phyloP scores from a whole-genome alignment of 352 stramenopile species.

The Globisporangium paddicum region DNA sequence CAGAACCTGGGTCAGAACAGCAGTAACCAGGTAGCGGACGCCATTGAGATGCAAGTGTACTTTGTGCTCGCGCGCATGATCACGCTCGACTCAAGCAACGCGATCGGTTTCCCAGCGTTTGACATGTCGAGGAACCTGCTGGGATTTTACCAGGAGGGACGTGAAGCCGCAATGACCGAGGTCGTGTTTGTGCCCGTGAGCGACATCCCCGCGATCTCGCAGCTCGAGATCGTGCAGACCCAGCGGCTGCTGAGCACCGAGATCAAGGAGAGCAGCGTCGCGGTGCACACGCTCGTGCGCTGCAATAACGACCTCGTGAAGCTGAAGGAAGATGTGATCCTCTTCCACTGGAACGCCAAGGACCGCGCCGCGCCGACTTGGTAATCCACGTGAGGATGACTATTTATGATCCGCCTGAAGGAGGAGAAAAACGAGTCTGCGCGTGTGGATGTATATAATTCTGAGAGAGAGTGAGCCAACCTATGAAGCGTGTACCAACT shows the following conservation, averaged over 20 bases:
- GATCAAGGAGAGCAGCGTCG: conserved; percentile 67
- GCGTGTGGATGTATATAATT: not conserved
- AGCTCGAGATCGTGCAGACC: conserved; percentile 62
- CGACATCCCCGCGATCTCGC: conserved; percentile 69
- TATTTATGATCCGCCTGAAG: conserved; percentile 1
- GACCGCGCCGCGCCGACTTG: conserved; percentile 40
- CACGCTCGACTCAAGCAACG: conserved; percentile 59
- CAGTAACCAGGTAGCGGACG: conserved; percentile 46
- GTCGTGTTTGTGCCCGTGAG: conserved; percentile 77
- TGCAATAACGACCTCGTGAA: conserved; percentile 84
- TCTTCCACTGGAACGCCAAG: conserved; percentile 84
- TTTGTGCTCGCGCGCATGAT: conserved; percentile 78
- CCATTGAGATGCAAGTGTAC: conserved; percentile 80
- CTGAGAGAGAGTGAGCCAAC: not conserved
- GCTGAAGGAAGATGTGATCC: conserved; percentile 81
- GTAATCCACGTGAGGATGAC: conserved; percentile 14
- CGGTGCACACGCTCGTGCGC: conserved; percentile 59
- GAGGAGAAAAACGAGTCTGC: not conserved
- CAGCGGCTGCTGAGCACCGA: conserved; percentile 61
- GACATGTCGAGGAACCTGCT: conserved; percentile 64
- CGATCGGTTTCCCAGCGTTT: conserved; percentile 77
- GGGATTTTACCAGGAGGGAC: conserved; percentile 77
- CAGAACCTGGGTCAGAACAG: conserved; percentile 39
- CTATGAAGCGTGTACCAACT: not conserved
- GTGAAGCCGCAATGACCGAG: conserved; percentile 70